Evolutionary conservation across 768 basidiomycete genomes (phyloP).

Genomic region (Hypholoma sublateritium): DNA sequence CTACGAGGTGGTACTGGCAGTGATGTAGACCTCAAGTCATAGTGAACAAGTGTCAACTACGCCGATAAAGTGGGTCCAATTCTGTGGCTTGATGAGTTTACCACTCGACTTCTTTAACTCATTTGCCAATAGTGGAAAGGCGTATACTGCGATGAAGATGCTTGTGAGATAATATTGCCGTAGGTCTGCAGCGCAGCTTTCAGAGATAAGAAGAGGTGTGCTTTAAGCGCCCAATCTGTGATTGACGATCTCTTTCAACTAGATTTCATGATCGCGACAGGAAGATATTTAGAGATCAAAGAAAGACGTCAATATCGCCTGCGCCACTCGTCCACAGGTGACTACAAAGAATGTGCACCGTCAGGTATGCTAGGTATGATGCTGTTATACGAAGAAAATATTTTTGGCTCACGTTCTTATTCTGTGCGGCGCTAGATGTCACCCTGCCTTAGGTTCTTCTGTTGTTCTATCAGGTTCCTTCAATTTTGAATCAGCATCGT

Average conservation of each 20-base stretch:
- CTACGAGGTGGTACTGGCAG: not conserved
- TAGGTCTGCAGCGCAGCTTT: not conserved
- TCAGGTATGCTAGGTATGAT: too few species aligned
- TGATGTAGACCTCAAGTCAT: not conserved
- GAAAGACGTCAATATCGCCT: not conserved
- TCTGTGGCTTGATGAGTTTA: not conserved
- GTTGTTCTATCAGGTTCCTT: too few species aligned
- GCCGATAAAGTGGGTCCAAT: not conserved
- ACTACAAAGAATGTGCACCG: too few species aligned
- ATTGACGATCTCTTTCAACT: slow-evolving; percentile 7
- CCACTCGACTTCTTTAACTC: not conserved
- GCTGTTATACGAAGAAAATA: too few species aligned
- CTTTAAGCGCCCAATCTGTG: slow-evolving; percentile 18
- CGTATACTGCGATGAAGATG: not conserved
- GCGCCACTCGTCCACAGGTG: not conserved
- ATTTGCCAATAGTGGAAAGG: not conserved
- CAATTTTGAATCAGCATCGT: too few species aligned
- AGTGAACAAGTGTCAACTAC: not conserved
- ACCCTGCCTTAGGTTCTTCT: too few species aligned
- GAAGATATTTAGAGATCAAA: not conserved
- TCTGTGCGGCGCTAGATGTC: too few species aligned
- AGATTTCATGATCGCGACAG: not conserved
- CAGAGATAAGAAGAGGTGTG: not conserved
- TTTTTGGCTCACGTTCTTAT: too few species aligned
- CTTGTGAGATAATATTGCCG: not conserved